phyloP scores from a whole-genome alignment of 352 stramenopile species.

The Hyphochytrium catenoides region DNA sequence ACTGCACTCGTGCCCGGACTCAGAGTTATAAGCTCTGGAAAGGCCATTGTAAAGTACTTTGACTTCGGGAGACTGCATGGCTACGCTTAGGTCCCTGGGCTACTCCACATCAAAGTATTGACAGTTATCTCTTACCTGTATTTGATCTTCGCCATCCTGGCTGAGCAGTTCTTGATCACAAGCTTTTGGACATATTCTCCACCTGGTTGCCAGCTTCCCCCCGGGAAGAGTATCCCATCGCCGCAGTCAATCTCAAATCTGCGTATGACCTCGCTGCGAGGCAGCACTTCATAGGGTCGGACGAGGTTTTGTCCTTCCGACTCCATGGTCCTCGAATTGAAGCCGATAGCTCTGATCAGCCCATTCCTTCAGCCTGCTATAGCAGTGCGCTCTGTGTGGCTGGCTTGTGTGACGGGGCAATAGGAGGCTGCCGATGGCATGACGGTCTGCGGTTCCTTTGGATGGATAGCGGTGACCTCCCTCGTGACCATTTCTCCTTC shows the following conservation, averaged over 20 bases:
- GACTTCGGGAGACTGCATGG: constrained; percentile 55
- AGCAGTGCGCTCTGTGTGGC: too few species aligned
- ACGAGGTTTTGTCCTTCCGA: too few species aligned
- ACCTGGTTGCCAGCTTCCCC: constrained; percentile 61
- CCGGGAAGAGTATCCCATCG: constrained; percentile 58
- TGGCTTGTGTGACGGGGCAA: too few species aligned
- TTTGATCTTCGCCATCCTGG: constrained; percentile 66
- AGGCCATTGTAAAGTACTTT: constrained; percentile 81
- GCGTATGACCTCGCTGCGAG: constrained; percentile 34
- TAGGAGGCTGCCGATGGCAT: too few species aligned
- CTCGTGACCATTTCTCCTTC: too few species aligned
- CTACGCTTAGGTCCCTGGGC: constrained; percentile 11
- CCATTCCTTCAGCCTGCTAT: too few species aligned
- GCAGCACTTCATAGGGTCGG: too few species aligned
- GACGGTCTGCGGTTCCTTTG: too few species aligned
- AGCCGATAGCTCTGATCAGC: too few species aligned
- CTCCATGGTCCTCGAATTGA: too few species aligned
- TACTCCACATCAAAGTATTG: neutral
- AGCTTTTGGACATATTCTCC: constrained; percentile 72
- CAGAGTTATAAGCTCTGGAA: constrained; percentile 61
- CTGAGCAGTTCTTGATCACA: constrained; percentile 66
- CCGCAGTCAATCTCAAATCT: constrained; percentile 48
- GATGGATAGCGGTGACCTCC: too few species aligned
- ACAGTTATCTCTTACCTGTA: too few species aligned
- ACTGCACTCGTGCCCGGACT: constrained; percentile 55